Conservation (phyloP, 768 basidiomycete genomes). For the Lactifluus hygrophoroides region DNA sequence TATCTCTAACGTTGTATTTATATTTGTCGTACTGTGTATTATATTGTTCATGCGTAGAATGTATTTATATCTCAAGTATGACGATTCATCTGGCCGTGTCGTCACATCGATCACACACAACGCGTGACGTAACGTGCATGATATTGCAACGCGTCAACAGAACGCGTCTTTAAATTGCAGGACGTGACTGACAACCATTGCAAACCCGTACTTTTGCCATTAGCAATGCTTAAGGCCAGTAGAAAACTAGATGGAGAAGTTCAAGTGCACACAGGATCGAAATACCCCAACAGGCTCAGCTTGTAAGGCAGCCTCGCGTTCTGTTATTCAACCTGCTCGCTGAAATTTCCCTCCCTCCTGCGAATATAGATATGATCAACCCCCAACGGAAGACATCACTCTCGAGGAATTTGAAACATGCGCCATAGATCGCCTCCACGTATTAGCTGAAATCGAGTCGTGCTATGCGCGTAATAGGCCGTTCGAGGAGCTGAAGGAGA, state of each 20-base stretch:
- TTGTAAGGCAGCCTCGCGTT: conserved; percentile 41
- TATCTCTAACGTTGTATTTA: conserved; percentile 14
- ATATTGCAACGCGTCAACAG: not conserved
- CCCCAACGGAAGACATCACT: conserved; percentile 82
- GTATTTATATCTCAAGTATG: not conserved
- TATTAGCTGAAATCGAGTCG: conserved; percentile 87
- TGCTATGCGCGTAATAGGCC: conserved; percentile 75
- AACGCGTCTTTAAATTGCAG: not conserved
- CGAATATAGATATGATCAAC: conserved; percentile 64
- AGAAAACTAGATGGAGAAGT: conserved; percentile 20
- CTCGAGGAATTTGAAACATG: conserved; percentile 92
- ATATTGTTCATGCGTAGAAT: conserved; percentile 12
- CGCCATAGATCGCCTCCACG: conserved; percentile 79
- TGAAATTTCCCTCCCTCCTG: not conserved
- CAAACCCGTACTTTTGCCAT: not conserved
- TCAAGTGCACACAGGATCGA: conserved; percentile 25
- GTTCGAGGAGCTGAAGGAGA: conserved; percentile 65
- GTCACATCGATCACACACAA: not conserved
- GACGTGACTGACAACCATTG: not conserved
- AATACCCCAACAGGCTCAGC: conserved; percentile 65
- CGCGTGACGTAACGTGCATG: conserved; percentile 11
- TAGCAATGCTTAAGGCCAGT: conserved; percentile 15
- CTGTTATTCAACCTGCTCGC: not conserved
- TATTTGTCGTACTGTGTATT: conserved; percentile 13
- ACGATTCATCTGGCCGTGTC: too few relatives aligned